Evolutionary conservation across 305 asterid genomes (phyloP).

Genomic region (Withania somnifera): DNA sequence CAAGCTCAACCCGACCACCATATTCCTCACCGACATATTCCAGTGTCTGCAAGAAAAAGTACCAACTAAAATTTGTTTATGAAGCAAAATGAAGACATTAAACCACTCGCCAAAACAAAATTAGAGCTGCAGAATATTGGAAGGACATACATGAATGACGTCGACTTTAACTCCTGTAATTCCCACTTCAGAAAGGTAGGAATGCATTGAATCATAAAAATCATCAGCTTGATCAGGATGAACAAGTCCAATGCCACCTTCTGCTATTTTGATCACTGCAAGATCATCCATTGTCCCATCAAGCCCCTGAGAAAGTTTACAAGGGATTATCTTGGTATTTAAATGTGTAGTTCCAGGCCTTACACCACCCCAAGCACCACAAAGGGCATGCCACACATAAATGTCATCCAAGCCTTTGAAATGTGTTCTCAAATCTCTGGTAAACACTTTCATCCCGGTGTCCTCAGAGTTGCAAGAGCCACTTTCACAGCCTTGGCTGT

Average conservation of each 20-base stretch:
- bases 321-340: constrained; percentile 33
- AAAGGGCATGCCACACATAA: constrained; percentile 72
- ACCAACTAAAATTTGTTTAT: neutral
- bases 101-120: neutral
- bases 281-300: constrained; percentile 67
- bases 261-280: constrained; percentile 66
- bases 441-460: constrained; percentile 58
- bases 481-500: constrained; percentile 15
- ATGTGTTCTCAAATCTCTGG: constrained; percentile 36
- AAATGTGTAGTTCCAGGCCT: constrained; percentile 57
- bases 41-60: constrained; percentile 24
- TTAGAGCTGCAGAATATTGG: neutral
- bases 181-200: constrained; percentile 51
- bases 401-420: constrained; percentile 69
- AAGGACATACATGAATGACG: constrained; percentile 48
- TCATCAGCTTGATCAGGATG: constrained; percentile 56
- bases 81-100: neutral
- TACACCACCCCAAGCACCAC: constrained; percentile 84
- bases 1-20: constrained; percentile 77
- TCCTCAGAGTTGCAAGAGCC: constrained; percentile 20
- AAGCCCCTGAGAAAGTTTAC: constrained; percentile 58
- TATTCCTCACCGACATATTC: constrained; percentile 57
- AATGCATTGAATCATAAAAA: constrained; percentile 59
- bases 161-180: constrained; percentile 77
- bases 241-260: constrained; percentile 71